Percentiles rank a stretch among this genome's conserved stretches.
Conservation (phyloP, 2,329 filamentous ascomycete genomes). For the Emergomyces africanus region DNA sequence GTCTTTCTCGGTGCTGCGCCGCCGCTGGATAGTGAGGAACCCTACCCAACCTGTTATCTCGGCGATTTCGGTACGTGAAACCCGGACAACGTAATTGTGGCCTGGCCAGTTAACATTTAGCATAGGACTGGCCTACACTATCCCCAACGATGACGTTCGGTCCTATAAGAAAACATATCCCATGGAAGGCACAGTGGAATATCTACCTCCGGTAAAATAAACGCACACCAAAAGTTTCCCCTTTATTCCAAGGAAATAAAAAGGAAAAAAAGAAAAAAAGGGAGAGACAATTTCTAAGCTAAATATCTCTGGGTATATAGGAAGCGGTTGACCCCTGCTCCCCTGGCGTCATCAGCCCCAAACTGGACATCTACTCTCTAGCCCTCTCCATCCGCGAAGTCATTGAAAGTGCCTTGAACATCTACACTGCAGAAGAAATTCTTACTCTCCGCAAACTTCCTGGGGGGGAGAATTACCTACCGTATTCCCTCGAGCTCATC, state of each 20-base stretch:
- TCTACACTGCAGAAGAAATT: constrained; percentile 2
- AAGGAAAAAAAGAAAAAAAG: too few species aligned
- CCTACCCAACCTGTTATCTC: constrained; percentile 5
- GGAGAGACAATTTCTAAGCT: neutral
- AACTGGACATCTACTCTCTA: constrained; percentile 6
- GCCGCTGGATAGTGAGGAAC: constrained; percentile 1
- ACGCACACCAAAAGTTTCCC: neutral
- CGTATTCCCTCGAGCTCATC: constrained; percentile 3
- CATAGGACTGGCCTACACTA: constrained; percentile 5
- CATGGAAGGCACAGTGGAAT: constrained; percentile 2
- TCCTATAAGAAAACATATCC: constrained; percentile 3
- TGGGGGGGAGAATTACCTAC: constrained; percentile 2
- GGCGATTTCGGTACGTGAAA: constrained; percentile 5
- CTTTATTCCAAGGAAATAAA: neutral
- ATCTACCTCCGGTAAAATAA: constrained; percentile 3
- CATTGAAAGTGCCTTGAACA: neutral
- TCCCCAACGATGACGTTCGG: constrained; percentile 7
- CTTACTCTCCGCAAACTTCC: neutral
- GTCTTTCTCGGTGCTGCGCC: constrained; percentile 4
- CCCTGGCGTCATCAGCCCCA: neutral
- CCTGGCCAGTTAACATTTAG: neutral
- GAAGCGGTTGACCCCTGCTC: neutral
- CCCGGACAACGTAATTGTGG: too few species aligned
- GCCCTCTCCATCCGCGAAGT: constrained; percentile 1
- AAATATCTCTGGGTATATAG: too few species aligned